phyloP scores from a whole-genome alignment of 1,284 basidiomycete species.

The Laetiporus sulphureus region DNA sequence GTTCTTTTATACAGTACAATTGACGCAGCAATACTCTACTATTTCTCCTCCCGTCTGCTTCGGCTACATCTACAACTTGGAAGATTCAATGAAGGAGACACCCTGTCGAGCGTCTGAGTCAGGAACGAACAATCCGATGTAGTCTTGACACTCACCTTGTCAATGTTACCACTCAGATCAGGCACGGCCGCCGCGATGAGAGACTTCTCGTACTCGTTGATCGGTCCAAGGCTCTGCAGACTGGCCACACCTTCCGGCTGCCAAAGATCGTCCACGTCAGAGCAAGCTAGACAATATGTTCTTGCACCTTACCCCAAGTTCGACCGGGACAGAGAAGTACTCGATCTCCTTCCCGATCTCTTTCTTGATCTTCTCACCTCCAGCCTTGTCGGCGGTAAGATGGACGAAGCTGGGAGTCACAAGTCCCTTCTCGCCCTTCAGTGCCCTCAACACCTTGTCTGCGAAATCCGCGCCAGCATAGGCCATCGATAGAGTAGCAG shows the following conservation, averaged over 20 bases:
- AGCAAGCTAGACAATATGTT: slow-evolving; percentile 9
- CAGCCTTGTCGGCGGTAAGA: slow-evolving; percentile 68
- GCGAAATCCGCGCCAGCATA: slow-evolving; percentile 78
- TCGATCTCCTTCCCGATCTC: slow-evolving; percentile 65
- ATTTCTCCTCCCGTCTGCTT: too few species aligned
- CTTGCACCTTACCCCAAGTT: slow-evolving; percentile 81
- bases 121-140: too few species aligned
- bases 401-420: slow-evolving; percentile 83
- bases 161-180: slow-evolving; percentile 78
- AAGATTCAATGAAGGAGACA: slow-evolving; percentile 7
- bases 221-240: slow-evolving; percentile 71
- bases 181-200: slow-evolving; percentile 78
- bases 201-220: slow-evolving; percentile 66
- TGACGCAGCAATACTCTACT: too few species aligned
- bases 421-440: slow-evolving; percentile 86
- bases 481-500: slow-evolving; percentile 75
- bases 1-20: too few species aligned
- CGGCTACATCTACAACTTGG: slow-evolving; percentile 9
- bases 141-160: slow-evolving; percentile 52
- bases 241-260: slow-evolving; percentile 58
- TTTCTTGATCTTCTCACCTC: slow-evolving; percentile 55
- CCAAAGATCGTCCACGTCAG: background rate
- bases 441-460: slow-evolving; percentile 72
- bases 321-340: slow-evolving; percentile 81
- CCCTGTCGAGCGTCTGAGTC: too few species aligned